Percentiles rank a stretch among this genome's conserved stretches.
Evolutionary conservation across 1,284 basidiomycete genomes (phyloP).

Genomic region (Violaceomyces palustris): DNA sequence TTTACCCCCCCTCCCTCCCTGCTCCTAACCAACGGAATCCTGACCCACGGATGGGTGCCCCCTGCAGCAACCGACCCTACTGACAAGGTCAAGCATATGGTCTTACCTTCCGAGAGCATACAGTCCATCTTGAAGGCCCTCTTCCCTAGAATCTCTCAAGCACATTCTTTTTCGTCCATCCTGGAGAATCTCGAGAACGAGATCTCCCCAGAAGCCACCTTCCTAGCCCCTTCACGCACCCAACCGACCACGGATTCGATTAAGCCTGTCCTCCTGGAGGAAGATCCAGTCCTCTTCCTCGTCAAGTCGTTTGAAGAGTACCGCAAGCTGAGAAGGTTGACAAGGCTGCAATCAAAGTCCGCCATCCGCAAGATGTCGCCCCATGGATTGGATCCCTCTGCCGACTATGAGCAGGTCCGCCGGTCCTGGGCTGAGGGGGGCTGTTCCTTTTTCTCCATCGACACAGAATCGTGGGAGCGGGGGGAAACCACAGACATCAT

Average conservation of each 20-base stretch:
- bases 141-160: neutral
- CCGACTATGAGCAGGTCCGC: neutral
- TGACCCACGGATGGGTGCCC: neutral
- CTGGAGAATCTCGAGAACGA: neutral
- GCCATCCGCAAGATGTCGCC: too few species aligned
- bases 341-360: too few species aligned
- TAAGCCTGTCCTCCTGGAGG: neutral
- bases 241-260: neutral
- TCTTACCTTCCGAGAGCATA: neutral
- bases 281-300: neutral
- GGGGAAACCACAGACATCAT: neutral
- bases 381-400: too few species aligned
- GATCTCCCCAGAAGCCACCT: neutral
- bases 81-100: neutral
- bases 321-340: too few species aligned
- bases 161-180: neutral
- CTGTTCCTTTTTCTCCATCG: conserved; percentile 1
- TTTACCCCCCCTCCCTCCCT: neutral
- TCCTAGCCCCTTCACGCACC: neutral
- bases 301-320: neutral
- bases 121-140: neutral
- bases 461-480: neutral
- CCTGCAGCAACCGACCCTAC: neutral
- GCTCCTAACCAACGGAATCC: neutral
- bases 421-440: neutral